Evolutionary conservation across 1,284 basidiomycete species (phyloP).

Genomic region (Xerocomus amazonicus): DNA sequence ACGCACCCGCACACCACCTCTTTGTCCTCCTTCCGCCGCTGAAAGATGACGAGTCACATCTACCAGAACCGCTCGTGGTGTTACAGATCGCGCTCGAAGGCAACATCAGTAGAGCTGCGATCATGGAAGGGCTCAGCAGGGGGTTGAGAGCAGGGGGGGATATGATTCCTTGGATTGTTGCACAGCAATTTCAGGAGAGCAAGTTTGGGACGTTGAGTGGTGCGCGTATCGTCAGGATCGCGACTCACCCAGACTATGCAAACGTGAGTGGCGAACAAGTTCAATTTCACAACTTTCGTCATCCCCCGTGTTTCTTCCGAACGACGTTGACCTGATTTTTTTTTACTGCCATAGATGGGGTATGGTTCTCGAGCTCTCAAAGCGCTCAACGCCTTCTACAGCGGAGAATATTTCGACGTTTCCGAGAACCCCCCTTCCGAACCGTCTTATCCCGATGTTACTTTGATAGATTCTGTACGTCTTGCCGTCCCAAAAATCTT

Average conservation of each 20-base stretch:
- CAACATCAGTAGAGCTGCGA: slow-evolving; percentile 82
- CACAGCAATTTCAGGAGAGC: slow-evolving; percentile 95
- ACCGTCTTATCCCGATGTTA: slow-evolving; percentile 59
- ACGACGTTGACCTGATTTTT: no score
- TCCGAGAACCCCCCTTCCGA: slow-evolving; percentile 60
- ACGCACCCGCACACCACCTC: slow-evolving; percentile 95
- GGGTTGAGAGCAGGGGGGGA: slow-evolving; percentile 88
- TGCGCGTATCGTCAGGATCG: slow-evolving; percentile 89
- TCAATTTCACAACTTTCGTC: background rate
- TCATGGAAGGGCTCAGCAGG: slow-evolving; percentile 81
- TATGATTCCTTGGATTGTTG: slow-evolving; percentile 96
- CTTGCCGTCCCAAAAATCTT: background rate
- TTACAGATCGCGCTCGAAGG: slow-evolving; percentile 96
- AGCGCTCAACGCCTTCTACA: slow-evolving; percentile 87
- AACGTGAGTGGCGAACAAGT: slow-evolving; percentile 48
- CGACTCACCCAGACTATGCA: slow-evolving; percentile 95
- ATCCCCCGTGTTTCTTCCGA: background rate
- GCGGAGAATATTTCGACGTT: slow-evolving; percentile 88
- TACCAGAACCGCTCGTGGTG: slow-evolving; percentile 94
- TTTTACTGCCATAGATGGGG: slow-evolving; percentile 72
- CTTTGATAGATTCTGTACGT: slow-evolving; percentile 58
- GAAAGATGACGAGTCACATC: slow-evolving; percentile 77
- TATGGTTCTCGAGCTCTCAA: slow-evolving; percentile 93
- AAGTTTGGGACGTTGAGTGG: slow-evolving; percentile 93
- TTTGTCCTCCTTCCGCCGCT: slow-evolving; percentile 94